Conservation (phyloP, 2,329 filamentous ascomycete genomes). For the Neodidymelliopsis sp. region DNA sequence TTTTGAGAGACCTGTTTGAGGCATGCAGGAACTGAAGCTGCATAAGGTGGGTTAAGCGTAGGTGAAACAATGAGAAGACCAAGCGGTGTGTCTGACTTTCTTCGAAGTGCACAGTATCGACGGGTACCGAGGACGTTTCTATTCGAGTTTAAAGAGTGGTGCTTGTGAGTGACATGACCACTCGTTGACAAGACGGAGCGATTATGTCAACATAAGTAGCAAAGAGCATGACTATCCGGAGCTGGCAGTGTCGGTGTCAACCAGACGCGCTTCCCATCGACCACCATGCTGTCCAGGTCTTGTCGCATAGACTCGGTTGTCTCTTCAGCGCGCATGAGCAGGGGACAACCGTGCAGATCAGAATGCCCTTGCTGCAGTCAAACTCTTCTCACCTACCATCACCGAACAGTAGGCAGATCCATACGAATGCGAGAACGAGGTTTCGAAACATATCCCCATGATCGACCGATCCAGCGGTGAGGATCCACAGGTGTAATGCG, state of each 20-base stretch:
- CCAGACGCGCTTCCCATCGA: no score
- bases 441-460: background rate
- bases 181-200: no score
- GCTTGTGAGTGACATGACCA: no score
- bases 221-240: no score
- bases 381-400: background rate
- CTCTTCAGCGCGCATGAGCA: no score
- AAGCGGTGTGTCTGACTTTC: slow-evolving; percentile 1
- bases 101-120: background rate
- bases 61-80: background rate
- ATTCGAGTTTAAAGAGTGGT: no score
- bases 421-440: background rate
- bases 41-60: background rate
- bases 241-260: no score
- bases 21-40: background rate
- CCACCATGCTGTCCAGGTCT: no score
- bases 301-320: no score
- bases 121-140: background rate
- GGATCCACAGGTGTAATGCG: slow-evolving; percentile 1
- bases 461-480: background rate
- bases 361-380: background rate
- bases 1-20: slow-evolving; percentile 2
- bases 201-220: no score
- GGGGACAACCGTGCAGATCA: no score
- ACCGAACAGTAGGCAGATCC: background rate